Evolutionary conservation across 2,329 filamentous ascomycete genomes (phyloP).

Genomic region (Colletotrichum spaethianum): DNA sequence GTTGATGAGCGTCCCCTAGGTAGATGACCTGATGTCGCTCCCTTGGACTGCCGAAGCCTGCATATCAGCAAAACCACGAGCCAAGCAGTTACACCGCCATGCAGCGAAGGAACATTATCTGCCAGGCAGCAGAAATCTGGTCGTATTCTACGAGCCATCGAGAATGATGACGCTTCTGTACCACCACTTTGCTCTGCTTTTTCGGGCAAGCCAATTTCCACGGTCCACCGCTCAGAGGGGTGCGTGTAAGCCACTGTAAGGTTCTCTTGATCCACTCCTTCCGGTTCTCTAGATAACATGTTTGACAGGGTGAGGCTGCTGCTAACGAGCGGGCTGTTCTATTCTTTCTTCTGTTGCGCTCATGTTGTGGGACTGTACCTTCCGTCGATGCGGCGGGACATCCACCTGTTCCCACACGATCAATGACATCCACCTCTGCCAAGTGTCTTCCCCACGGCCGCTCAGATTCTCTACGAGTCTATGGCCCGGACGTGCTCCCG

Average conservation of each 20-base stretch:
- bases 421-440: constrained; percentile 4
- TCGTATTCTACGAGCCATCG: not conserved
- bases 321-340: not conserved
- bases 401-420: constrained; percentile 16
- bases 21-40: constrained; percentile 11
- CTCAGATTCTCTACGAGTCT: constrained; percentile 10
- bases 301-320: not conserved
- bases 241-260: not conserved
- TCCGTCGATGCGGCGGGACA: constrained; percentile 28
- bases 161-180: constrained; percentile 28
- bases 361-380: constrained; percentile 8
- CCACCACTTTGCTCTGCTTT: not conserved
- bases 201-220: not conserved
- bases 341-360: not conserved
- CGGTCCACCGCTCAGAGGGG: not conserved
- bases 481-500: constrained; percentile 5
- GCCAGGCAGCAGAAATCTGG: not conserved
- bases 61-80: constrained; percentile 29
- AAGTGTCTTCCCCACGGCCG: constrained; percentile 21
- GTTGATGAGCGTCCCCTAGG: constrained; percentile 17
- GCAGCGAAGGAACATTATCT: constrained; percentile 6
- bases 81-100: constrained; percentile 10
- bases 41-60: constrained; percentile 37
- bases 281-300: not conserved
- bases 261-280: not conserved